Conservation (phyloP, 768 basidiomycete genomes). For the Tulasnella calospora region DNA sequence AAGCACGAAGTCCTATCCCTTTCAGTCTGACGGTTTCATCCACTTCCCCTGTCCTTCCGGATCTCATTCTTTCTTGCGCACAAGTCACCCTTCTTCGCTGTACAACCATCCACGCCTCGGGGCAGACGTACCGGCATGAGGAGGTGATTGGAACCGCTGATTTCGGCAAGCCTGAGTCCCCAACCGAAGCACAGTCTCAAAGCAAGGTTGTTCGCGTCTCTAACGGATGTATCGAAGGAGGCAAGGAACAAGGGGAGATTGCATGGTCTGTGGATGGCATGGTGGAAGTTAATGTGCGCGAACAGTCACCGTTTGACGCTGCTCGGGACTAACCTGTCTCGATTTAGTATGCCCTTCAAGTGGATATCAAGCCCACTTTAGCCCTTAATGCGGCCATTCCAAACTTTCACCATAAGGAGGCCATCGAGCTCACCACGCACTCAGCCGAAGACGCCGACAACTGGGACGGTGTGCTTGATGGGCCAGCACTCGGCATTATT, state of each 20-base stretch:
- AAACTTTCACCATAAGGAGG: not conserved
- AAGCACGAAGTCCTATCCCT: constrained; percentile 11
- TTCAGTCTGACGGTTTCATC: not conserved
- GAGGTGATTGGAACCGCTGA: constrained; percentile 1
- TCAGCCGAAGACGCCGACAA: constrained; percentile 12
- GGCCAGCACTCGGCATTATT: constrained; percentile 16
- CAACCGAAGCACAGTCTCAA: not conserved
- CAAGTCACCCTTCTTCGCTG: not conserved
- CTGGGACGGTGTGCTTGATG: constrained; percentile 9
- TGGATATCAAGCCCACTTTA: constrained; percentile 5
- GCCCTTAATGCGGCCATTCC: constrained; percentile 2
- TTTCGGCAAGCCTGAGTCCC: constrained; percentile 13
- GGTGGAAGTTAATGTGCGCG: not conserved
- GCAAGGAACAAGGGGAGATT: constrained; percentile 8
- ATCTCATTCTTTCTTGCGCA: constrained; percentile 6
- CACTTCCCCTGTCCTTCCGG: not conserved
- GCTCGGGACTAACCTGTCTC: not conserved
- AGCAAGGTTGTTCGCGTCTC: not conserved
- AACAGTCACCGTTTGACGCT: not conserved
- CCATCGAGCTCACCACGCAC: constrained; percentile 1
- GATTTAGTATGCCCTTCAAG: not conserved
- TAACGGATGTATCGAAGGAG: constrained; percentile 5
- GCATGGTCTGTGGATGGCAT: constrained; percentile 11
- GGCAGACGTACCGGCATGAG: not conserved
- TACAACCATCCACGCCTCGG: not conserved